A percentile compares a stretch with the other conserved stretches of the same genome.
Evolutionary conservation across 176 grass and related monocot species (phyloP).

Genomic region (Otatea glauca): DNA sequence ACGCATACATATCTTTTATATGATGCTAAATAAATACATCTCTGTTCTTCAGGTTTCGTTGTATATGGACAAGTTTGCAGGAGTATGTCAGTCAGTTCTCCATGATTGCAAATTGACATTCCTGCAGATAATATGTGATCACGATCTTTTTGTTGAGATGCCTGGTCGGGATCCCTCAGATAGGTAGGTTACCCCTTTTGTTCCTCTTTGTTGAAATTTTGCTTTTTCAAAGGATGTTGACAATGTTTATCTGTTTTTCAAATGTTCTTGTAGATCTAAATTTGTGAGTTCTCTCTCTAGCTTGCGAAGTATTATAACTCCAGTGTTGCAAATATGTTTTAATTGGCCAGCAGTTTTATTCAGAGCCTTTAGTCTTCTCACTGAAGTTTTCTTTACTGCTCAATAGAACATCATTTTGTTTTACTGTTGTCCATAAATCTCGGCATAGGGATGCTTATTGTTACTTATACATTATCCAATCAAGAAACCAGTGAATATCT

Average conservation of each 20-base stretch:
- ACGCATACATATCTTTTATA: conserved; percentile 25
- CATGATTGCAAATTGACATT: conserved; percentile 99
- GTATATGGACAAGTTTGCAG: conserved; percentile 99
- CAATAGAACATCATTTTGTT: background rate
- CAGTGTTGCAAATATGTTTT: conserved; percentile 10
- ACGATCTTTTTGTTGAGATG: conserved; percentile 99
- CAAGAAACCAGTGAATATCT: background rate
- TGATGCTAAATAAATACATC: conserved; percentile 23
- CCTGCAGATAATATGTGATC: conserved; percentile 98
- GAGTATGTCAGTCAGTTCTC: conserved; percentile 94
- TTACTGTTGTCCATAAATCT: background rate
- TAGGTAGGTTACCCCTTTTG: conserved; percentile 55
- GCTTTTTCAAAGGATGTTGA: conserved; percentile 26
- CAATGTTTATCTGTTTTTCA: conserved; percentile 29
- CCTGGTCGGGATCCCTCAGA: conserved; percentile 98
- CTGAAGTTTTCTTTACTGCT: conserved; percentile 10
- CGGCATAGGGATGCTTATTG: background rate
- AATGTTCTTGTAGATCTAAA: conserved; percentile 21
- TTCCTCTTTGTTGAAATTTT: conserved; percentile 18
- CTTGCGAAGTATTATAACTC: conserved; percentile 22
- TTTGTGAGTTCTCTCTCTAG: background rate
- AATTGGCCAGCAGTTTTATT: conserved; percentile 2
- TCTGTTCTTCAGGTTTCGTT: conserved; percentile 77
- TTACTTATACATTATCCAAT: conserved; percentile 18
- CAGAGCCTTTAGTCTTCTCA: background rate